phyloP scores from a whole-genome alignment of 331 rosid genomes.

The Ulmus americana region DNA sequence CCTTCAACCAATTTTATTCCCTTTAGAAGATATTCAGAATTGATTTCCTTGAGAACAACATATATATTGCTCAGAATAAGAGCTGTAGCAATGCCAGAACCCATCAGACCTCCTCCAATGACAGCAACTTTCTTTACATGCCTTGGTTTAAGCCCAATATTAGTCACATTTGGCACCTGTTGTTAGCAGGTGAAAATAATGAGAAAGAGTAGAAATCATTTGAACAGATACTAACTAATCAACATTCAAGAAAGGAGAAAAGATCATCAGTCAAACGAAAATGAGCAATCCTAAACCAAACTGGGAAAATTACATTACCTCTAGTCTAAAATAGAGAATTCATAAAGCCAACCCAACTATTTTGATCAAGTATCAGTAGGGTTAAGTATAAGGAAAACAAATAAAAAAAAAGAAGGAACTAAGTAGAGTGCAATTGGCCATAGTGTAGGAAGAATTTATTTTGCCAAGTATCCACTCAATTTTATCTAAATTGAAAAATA shows the following conservation, averaged over 20 bases:
- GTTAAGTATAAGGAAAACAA: not conserved
- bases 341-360: no score
- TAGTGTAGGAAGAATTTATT: not conserved
- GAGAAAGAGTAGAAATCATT: slow-evolving; percentile 1
- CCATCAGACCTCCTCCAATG: slow-evolving; percentile 98
- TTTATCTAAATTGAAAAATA: not conserved
- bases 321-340: no score
- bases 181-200: slow-evolving; percentile 1
- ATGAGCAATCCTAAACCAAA: no score
- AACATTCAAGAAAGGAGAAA: no score
- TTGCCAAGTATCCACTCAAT: not conserved
- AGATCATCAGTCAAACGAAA: no score
- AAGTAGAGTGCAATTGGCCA: not conserved
- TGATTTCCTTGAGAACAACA: slow-evolving; percentile 87
- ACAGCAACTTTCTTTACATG: slow-evolving; percentile 77
- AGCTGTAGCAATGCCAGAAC: slow-evolving; percentile 96
- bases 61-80: slow-evolving; percentile 63
- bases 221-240: not conserved
- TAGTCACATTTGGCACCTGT: slow-evolving; percentile 87
- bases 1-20: slow-evolving; percentile 75
- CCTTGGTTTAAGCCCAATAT: slow-evolving; percentile 87
- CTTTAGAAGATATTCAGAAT: slow-evolving; percentile 66
- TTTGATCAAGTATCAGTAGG: no score
- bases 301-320: no score
- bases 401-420: not conserved